These are phyloP conservation scores for Fusarium stilboides DNA, from an alignment of 2,329 filamentous ascomycete species.

Conservation along the genomic window DNA sequence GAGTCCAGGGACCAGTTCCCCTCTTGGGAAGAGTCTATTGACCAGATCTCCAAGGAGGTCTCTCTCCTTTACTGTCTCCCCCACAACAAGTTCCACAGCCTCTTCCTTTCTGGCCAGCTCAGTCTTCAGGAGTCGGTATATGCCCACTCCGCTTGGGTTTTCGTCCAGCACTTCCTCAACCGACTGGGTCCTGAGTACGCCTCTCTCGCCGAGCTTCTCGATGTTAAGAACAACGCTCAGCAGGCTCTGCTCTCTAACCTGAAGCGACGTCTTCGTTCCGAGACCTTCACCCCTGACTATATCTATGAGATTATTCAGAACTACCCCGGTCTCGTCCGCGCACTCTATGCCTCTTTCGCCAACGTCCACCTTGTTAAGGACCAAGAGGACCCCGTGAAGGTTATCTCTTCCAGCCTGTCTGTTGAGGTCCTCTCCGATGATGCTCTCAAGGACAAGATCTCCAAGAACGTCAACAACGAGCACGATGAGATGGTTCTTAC, in stretches of 20 bases:
- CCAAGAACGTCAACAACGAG: constrained; percentile 87
- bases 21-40: constrained; percentile 93
- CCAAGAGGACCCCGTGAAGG: constrained; percentile 65
- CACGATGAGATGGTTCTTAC: constrained; percentile 99
- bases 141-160: constrained; percentile 97
- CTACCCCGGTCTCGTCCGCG: constrained; percentile 88
- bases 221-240: constrained; percentile 85
- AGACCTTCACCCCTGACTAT: constrained; percentile 98
- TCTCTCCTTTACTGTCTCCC: constrained; percentile 98
- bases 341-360: constrained; percentile 92
- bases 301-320: constrained; percentile 96
- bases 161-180: constrained; percentile 98
- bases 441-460: constrained; percentile 82
- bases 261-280: constrained; percentile 93
- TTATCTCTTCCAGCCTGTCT: constrained; percentile 69
- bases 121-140: constrained; percentile 98
- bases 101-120: constrained; percentile 88
- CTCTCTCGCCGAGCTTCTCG: constrained; percentile 85
- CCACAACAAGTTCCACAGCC: constrained; percentile 93
- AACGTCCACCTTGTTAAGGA: constrained; percentile 80
- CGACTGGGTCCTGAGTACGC: constrained; percentile 93
- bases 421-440: constrained; percentile 81
- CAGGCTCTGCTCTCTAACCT: constrained; percentile 92
- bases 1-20: constrained; percentile 62
- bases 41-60: constrained; percentile 99